Conservation (phyloP, 1,139 yeast genomes). For the Geotrichum aggregatum region DNA sequence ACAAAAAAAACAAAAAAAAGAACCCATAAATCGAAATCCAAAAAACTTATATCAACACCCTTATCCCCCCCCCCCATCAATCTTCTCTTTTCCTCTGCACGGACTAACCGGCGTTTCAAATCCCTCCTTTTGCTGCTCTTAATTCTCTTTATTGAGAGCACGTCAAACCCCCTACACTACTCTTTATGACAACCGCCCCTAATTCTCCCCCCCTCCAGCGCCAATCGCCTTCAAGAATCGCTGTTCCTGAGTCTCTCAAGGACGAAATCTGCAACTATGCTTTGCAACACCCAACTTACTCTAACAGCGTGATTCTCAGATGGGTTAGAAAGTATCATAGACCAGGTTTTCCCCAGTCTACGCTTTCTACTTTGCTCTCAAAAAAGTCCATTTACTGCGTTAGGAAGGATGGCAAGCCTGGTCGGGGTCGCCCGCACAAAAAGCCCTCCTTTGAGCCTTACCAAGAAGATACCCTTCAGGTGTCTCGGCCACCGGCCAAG, state of each 20-base stretch:
- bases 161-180: background rate
- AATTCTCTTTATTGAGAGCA: background rate
- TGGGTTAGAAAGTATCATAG: slow-evolving; percentile 3
- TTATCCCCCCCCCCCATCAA: background rate
- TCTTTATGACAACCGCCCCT: background rate
- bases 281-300: background rate
- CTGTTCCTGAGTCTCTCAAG: slow-evolving; percentile 1
- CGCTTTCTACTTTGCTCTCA: slow-evolving; percentile 9
- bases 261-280: slow-evolving; percentile 5
- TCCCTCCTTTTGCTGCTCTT: background rate
- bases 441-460: too few relatives aligned
- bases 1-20: too few relatives aligned
- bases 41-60: background rate
- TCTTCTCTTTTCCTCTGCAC: background rate
- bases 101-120: background rate
- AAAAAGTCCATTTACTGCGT: background rate
- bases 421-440: slow-evolving; percentile 4
- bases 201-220: background rate
- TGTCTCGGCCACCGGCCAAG: too few relatives aligned
- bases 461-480: too few relatives aligned
- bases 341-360: slow-evolving; percentile 10
- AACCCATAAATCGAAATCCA: too few relatives aligned
- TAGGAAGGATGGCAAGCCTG: background rate
- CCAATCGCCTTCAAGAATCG: slow-evolving; percentile 2
- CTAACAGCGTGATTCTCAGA: slow-evolving; percentile 4